A percentile compares a stretch with the other conserved stretches of the same genome.
phyloP scores from a whole-genome alignment of 768 basidiomycete species.

The Trametes maxima region DNA sequence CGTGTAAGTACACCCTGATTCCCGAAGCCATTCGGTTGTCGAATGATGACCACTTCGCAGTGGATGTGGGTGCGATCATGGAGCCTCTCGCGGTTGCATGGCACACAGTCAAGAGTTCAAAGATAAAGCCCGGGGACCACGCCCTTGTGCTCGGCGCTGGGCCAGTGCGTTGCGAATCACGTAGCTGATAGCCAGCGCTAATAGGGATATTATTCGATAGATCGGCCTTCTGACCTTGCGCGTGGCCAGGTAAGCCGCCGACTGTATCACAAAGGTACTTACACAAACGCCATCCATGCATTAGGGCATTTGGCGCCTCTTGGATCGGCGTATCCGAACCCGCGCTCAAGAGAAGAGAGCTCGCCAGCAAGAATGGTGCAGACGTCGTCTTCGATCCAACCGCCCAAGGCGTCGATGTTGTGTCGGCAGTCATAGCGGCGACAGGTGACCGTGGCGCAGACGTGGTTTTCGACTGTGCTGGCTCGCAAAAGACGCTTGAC shows the following conservation, averaged over 20 bases:
- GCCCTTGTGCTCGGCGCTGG: conserved; percentile 49
- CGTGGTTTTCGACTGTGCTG: conserved; percentile 51
- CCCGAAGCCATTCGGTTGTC: neutral
- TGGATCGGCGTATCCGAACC: conserved; percentile 46
- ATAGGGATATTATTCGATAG: neutral
- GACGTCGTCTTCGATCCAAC: conserved; percentile 41
- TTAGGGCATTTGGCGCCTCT: conserved; percentile 31
- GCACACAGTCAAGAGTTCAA: conserved; percentile 47
- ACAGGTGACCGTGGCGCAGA: conserved; percentile 42
- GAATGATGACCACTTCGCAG: conserved; percentile 25
- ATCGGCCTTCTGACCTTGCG: conserved; percentile 26
- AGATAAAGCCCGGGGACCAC: conserved; percentile 40
- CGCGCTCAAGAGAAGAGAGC: conserved; percentile 39
- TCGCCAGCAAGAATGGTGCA: conserved; percentile 42
- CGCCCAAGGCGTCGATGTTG: conserved; percentile 27
- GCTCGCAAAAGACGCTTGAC: conserved; percentile 42
- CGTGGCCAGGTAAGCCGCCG: conserved; percentile 19
- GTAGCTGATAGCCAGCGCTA: too few species aligned
- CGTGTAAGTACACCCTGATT: conserved; percentile 34
- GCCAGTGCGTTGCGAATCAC: conserved; percentile 37
- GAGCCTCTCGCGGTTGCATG: conserved; percentile 52
- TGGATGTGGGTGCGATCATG: conserved; percentile 49
- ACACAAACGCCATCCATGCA: neutral
- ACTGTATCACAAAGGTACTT: neutral
- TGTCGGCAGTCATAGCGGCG: conserved; percentile 29